Evolutionary conservation across 2,329 filamentous ascomycete genomes (phyloP), one percentile per base, ranked within the genome.

Genomic region (Pochonia chlamydosporia): DNA sequence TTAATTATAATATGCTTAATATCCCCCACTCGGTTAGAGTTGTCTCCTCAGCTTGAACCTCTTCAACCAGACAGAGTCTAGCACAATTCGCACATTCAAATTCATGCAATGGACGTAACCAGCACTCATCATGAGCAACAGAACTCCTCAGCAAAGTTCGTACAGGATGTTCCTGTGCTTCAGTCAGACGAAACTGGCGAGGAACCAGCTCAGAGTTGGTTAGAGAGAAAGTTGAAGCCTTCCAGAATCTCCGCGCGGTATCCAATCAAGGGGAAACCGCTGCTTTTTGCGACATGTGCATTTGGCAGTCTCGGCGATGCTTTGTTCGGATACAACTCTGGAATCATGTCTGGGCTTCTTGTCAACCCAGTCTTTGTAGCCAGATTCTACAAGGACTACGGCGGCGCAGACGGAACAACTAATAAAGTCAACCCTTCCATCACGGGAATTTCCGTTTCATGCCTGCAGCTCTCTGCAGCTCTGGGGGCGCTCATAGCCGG

Each of bases 231-330:
- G 41, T 36, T 49, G 16, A 52, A 49, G 37, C 47, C 49, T 18
- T 47, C 43, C n/a, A 42, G 5, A 9, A 47, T 47, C 21, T 40
- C 26, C 11, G 25, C 16, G 24, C 48, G 48, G 8, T 52, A 50
- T 33, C 46, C 46, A 11, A 48, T 52, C 40, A 52, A 30, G n/a
- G 50, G 50, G 11, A 50, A 50, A 25, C 31, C 50, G 33, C 46
- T 52, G 2, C 48, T 52, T 8, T 52, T 46, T 36, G 48, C 48
- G 44, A 48, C 50, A 11, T 52, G 50, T 33, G 50, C 50, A 4
- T 52, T 52, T 35, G 50, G 50, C 26, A 50, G 48, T 26, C 43
- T 52, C 14, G 50, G 50, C 18, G 50, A 52, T 39, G 50, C 50
- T 18, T 25, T 52, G 23, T 52, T 52, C n/a, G 50, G 50, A 11